phyloP scores from a whole-genome alignment of 2,329 filamentous ascomycete species.

The Coniochaeta sp. region DNA sequence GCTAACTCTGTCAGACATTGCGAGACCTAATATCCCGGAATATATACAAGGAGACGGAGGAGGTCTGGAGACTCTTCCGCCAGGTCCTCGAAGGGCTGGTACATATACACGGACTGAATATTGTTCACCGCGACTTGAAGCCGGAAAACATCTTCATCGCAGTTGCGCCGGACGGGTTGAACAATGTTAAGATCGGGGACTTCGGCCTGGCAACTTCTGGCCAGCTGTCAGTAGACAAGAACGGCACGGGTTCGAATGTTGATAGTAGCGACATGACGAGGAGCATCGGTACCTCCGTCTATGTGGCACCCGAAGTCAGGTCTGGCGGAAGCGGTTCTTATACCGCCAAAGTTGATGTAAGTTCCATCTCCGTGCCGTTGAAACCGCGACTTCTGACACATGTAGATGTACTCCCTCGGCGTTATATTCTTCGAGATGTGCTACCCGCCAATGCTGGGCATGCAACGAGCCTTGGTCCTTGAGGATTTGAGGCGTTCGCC shows the following conservation, averaged over 20 bases:
- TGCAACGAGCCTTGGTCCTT: constrained; percentile 59
- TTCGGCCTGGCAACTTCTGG: constrained; percentile 91
- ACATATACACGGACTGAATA: constrained; percentile 84
- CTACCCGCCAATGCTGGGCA: constrained; percentile 54
- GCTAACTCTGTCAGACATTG: constrained; percentile 52
- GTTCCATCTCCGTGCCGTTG: constrained; percentile 19
- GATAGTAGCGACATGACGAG: constrained; percentile 61
- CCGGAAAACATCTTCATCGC: constrained; percentile 94
- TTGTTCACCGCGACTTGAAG: constrained; percentile 94
- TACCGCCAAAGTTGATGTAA: constrained; percentile 84
- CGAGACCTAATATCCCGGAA: constrained; percentile 78
- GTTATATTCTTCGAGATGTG: constrained; percentile 99
- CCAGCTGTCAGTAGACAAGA: constrained; percentile 60
- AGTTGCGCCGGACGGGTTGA: constrained; percentile 60
- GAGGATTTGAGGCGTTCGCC: constrained; percentile 60
- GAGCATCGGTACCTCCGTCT: constrained; percentile 73
- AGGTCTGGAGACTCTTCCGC: constrained; percentile 84
- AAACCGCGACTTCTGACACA: constrained; percentile 9
- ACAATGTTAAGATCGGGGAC: constrained; percentile 92
- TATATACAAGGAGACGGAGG: constrained; percentile 65
- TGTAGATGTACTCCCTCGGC: constrained; percentile 86
- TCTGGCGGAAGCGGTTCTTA: constrained; percentile 71
- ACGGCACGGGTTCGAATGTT: constrained; percentile 25
- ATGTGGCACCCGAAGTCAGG: constrained; percentile 87
- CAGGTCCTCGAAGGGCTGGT: constrained; percentile 85